A percentile compares a stretch with the other conserved stretches of the same genome.
Evolutionary conservation across 2,329 filamentous ascomycete genomes (phyloP).

Genomic region (Macrophomina phaseolina): DNA sequence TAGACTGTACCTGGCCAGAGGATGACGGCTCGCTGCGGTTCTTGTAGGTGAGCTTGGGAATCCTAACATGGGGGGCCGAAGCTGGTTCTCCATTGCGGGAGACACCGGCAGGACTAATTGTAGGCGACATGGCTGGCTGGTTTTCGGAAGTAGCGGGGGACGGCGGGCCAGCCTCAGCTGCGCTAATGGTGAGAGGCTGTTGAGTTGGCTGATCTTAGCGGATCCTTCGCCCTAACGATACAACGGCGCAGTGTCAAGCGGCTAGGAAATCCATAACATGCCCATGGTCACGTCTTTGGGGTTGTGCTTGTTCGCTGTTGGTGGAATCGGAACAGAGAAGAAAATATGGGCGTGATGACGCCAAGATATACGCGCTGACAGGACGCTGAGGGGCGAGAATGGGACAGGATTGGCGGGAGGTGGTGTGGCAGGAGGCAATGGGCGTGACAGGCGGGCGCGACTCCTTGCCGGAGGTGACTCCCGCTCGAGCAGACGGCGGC

Average conservation of each 20-base stretch:
- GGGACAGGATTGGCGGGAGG: conserved; percentile 11
- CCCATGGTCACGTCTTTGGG: neutral
- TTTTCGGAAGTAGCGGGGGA: neutral
- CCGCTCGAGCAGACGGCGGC: neutral
- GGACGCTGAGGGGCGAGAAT: neutral
- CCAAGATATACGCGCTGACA: conserved; percentile 16
- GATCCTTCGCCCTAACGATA: conserved; percentile 19
- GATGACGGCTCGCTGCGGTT: conserved; percentile 14
- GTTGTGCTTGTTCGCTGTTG: conserved; percentile 7
- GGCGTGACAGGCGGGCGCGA: neutral
- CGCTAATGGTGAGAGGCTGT: conserved; percentile 15
- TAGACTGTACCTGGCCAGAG: neutral
- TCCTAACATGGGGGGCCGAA: neutral
- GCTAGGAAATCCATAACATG: neutral
- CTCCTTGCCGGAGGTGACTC: conserved; percentile 21
- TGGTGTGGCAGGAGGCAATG: conserved; percentile 19
- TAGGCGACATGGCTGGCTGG: conserved; percentile 3
- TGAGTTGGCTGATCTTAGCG: neutral
- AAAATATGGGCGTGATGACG: conserved; percentile 3
- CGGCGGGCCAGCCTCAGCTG: conserved; percentile 7
- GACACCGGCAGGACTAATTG: neutral
- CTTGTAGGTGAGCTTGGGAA: conserved; percentile 24
- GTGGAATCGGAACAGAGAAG: neutral
- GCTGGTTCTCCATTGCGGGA: neutral
- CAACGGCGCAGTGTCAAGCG: conserved; percentile 1